phyloP scores from a whole-genome alignment of 768 basidiomycete species.

The Lactarius akahatsu region DNA sequence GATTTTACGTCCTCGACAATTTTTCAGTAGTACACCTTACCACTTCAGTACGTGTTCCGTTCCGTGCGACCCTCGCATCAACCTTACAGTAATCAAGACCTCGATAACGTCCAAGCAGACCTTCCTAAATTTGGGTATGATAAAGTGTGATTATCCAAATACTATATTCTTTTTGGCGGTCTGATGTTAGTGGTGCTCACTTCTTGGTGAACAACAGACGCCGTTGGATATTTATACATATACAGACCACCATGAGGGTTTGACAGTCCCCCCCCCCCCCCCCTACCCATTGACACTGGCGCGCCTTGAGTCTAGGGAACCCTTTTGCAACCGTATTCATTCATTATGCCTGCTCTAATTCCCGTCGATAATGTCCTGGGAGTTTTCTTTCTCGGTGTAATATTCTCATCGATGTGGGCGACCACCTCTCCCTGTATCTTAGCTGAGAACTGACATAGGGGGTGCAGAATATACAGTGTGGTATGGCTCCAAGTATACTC shows the following conservation, averaged over 20 bases:
- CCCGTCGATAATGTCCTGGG: not conserved
- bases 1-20: too few relatives aligned
- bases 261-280: not conserved
- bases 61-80: too few relatives aligned
- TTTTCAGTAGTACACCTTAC: too few relatives aligned
- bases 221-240: not conserved
- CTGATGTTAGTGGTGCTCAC: not conserved
- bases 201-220: not conserved
- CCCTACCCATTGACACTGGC: not conserved
- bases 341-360: conserved; percentile 5
- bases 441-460: not conserved
- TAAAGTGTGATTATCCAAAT: too few relatives aligned
- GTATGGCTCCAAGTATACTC: conserved; percentile 5
- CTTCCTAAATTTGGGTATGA: too few relatives aligned
- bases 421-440: not conserved
- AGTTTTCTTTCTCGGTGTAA: conserved; percentile 2
- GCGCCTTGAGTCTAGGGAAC: not conserved
- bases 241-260: not conserved
- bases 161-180: not conserved
- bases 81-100: too few relatives aligned
- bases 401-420: conserved; percentile 11
- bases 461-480: conserved; percentile 6
- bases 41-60: too few relatives aligned
- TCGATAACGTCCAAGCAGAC: too few relatives aligned
- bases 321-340: not conserved